A percentile compares a stretch with the other conserved stretches of the same genome.
Evolutionary conservation across 176 grass and related monocot species (phyloP).

Genomic region (Phoenix roebelenii): DNA sequence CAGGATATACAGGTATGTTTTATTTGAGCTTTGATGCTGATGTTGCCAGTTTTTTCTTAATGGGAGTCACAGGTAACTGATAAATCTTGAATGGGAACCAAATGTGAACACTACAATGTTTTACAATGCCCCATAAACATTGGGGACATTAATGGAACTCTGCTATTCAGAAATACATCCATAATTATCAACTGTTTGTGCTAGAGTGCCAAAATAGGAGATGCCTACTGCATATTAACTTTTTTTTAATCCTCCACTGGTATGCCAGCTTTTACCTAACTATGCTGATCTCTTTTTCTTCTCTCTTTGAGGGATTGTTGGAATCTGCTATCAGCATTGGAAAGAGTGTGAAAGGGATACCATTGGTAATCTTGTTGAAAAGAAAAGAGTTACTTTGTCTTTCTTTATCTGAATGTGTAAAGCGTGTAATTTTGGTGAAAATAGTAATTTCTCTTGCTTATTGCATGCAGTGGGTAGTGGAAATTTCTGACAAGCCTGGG

Average conservation of each 20-base stretch:
- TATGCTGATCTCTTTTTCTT: slow-evolving; percentile 56
- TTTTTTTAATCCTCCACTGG: no score
- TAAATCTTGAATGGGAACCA: no score
- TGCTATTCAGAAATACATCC: no score
- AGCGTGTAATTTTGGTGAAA: background rate
- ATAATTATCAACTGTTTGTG: no score
- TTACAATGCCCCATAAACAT: no score
- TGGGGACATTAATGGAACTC: no score
- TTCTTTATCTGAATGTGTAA: no score
- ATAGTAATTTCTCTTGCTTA: slow-evolving; percentile 17
- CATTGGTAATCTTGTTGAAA: slow-evolving; percentile 53
- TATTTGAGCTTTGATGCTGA: slow-evolving; percentile 9
- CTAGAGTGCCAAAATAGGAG: no score
- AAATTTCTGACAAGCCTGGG: slow-evolving; percentile 93
- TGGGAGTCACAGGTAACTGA: no score
- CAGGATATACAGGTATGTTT: slow-evolving; percentile 78
- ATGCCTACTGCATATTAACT: no score
- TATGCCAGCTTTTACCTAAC: slow-evolving; percentile 16
- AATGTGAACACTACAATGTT: no score
- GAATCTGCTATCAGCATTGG: slow-evolving; percentile 81
- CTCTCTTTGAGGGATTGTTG: slow-evolving; percentile 91
- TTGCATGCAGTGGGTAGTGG: slow-evolving; percentile 70
- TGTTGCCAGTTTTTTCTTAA: background rate
- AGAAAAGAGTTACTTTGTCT: background rate
- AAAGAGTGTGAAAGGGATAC: slow-evolving; percentile 74